These are phyloP conservation scores for Platanthera guangdongensis DNA, from an alignment of 106 monocot species.

Conservation along the genomic window DNA sequence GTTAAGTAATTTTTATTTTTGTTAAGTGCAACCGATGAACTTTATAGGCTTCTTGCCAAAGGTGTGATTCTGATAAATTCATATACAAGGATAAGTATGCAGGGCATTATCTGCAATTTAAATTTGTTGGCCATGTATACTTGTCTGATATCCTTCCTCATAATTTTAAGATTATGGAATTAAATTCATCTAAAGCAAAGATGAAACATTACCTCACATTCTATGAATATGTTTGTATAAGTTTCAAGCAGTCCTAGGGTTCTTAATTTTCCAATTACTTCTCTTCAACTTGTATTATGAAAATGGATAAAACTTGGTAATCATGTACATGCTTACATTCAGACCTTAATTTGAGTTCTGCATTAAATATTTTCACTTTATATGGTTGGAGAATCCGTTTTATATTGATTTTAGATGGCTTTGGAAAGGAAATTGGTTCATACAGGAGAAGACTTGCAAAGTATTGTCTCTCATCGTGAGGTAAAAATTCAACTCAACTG, in stretches of 20 bases:
- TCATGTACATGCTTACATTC: not conserved
- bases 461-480: conserved; percentile 74
- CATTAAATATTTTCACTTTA: not conserved
- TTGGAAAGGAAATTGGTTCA: conserved; percentile 85
- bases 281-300: not conserved
- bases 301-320: not conserved
- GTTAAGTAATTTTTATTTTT: too few species aligned
- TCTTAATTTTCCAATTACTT: not conserved
- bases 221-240: not conserved
- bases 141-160: not conserved
- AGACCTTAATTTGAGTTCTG: too few species aligned
- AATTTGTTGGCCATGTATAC: too few species aligned
- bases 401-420: conserved; percentile 49
- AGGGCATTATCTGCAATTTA: too few species aligned
- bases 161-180: not conserved
- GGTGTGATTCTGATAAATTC: too few species aligned
- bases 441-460: conserved; percentile 96
- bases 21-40: too few species aligned
- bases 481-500: conserved; percentile 16
- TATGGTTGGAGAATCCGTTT: conserved; percentile 2
- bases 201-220: not conserved
- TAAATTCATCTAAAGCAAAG: not conserved
- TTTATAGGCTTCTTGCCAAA: too few species aligned
- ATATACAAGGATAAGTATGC: too few species aligned
- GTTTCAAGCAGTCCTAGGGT: not conserved